Base-by-base conservation (phyloP, 2,329 filamentous ascomycete species). In the Trichoderma sp. region DNA sequence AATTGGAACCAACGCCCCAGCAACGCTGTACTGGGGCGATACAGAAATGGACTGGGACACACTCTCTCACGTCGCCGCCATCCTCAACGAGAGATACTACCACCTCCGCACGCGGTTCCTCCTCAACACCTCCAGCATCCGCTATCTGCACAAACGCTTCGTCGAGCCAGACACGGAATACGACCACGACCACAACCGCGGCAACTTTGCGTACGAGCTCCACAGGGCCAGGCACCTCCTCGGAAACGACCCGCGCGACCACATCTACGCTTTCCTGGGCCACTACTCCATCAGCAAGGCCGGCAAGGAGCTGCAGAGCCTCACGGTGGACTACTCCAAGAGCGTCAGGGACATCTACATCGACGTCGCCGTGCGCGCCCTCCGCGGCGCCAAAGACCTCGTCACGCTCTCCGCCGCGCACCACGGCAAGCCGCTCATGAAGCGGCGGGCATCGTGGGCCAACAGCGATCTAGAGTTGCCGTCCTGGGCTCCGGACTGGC, bases 401-500 rank as follows among this genome's bases (percentile, higher is more conserved):
- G 73, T 78, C 14, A 60, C 79, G 3, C 64, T 79, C 1, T 77
- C 77, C 0, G 76, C 78, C 4, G 75, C 74, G 7, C 73, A 79
- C 64, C 43, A 63, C 51, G 28, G 58, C 24, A 30, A 43, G 18
- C 51, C 65, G 3, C 28, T 24, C 21, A 28, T 5, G 4, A 68
- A 59, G n/a, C 61, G 60, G 13, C 24, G n/a, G 28, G 34, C 54
- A 3, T 32, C 65, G 2, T 39, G 21, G 18, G 46, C 32, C 52
- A 54, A 16, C 4, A 16, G 21, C 0, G 13, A 56, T 8, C 11
- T 70, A 14, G 26, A 32, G 11, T 30, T 81, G 4, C 79, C 79
- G 1, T 77, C 78, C 0, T 81, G 79, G 79, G 79, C 79, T 30
- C 79, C 79, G 1, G 79, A 81, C 72, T 81, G 79, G 79, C 74